Conservation (phyloP, 2,329 filamentous ascomycete species). For the Tetracladium maxilliforme region DNA sequence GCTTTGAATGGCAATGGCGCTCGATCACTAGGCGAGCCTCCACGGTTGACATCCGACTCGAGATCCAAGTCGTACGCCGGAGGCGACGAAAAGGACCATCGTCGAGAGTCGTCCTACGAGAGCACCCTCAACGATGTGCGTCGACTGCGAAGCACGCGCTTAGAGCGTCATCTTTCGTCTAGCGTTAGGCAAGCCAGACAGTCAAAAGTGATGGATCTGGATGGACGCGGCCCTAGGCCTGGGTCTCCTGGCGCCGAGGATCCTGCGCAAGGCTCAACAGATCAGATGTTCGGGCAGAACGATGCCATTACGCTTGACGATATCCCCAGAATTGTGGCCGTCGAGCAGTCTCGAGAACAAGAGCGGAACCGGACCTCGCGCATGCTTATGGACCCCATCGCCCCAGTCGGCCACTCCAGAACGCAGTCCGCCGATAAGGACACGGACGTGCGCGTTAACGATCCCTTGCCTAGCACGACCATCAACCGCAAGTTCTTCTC, state of each 20-base stretch:
- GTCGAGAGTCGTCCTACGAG: conserved; percentile 70
- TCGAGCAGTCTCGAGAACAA: conserved; percentile 88
- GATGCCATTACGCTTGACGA: conserved; percentile 91
- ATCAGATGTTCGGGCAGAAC: conserved; percentile 77
- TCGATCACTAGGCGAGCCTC: conserved; percentile 32
- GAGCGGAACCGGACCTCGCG: conserved; percentile 44
- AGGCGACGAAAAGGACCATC: conserved; percentile 40
- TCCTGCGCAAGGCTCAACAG: conserved; percentile 47
- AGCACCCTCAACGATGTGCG: conserved; percentile 93
- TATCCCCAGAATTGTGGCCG: conserved; percentile 88
- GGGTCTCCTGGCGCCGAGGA: conserved; percentile 56
- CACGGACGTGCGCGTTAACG: conserved; percentile 27
- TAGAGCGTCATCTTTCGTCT: conserved; percentile 88
- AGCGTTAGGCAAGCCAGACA: conserved; percentile 83
- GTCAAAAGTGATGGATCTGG: conserved; percentile 83
- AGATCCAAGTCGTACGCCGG: conserved; percentile 63
- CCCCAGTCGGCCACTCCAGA: conserved; percentile 56
- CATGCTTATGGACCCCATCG: conserved; percentile 46
- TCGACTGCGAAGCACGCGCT: conserved; percentile 76
- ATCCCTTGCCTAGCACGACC: conserved; percentile 36
- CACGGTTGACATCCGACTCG: conserved; percentile 46
- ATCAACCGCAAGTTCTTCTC: conserved; percentile 72
- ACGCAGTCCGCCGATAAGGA: conserved; percentile 44
- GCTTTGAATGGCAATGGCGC: conserved; percentile 51
- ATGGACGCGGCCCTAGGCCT: conserved; percentile 51